Conservation (phyloP, 1,284 basidiomycete genomes). For the Golubevia sp. region DNA sequence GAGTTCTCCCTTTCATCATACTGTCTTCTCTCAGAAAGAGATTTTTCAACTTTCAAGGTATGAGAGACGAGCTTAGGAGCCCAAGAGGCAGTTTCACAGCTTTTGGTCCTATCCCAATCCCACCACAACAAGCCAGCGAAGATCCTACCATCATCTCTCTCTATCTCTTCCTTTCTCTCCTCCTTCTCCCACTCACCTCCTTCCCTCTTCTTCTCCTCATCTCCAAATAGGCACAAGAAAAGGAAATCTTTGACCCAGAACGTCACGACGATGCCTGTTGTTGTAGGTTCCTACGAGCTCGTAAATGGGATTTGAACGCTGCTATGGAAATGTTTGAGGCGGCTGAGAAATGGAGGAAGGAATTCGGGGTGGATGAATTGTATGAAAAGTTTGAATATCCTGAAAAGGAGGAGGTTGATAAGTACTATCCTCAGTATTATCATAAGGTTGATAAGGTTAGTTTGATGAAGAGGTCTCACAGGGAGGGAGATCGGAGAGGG, state of each 20-base stretch:
- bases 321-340: conserved; percentile 82
- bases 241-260: conserved; percentile 47
- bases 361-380: conserved; percentile 85
- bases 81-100: no score
- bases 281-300: conserved; percentile 79
- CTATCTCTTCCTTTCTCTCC: no score
- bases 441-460: conserved; percentile 90
- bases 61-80: no score
- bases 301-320: conserved; percentile 84
- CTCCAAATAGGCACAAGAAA: conserved; percentile 17
- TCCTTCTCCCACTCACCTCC: background rate
- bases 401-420: conserved; percentile 81
- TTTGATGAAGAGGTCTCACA: no score
- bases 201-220: background rate
- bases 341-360: conserved; percentile 88
- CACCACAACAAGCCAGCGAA: no score
- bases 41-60: no score
- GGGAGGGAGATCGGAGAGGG: no score
- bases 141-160: no score
- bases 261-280: conserved; percentile 56
- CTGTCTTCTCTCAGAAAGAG: no score
- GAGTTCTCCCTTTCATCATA: no score
- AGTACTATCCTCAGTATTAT: conserved; percentile 92
- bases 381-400: conserved; percentile 83
- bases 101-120: no score